phyloP scores from a whole-genome alignment of 1,284 basidiomycete species.

The Trametes sp. region DNA sequence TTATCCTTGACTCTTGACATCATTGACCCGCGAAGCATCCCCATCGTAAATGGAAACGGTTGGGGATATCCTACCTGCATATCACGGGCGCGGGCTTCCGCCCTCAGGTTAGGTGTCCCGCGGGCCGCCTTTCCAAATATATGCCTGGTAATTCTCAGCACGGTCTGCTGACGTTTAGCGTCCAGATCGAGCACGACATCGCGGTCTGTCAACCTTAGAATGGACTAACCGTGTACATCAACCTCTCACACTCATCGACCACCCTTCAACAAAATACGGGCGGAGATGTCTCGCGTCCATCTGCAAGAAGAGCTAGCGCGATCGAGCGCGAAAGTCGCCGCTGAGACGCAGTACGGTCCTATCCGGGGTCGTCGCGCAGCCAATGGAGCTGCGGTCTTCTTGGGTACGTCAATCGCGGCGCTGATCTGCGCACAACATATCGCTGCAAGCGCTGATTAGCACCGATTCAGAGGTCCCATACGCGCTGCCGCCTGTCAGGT shows the following conservation, averaged over 20 bases:
- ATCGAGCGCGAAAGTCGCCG: conserved; percentile 51
- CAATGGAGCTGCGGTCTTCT: conserved; percentile 67
- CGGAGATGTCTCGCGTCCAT: conserved; percentile 35
- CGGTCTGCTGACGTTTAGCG: conserved; percentile 8
- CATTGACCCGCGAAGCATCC: no score
- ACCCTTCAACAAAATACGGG: neutral
- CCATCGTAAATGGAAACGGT: neutral
- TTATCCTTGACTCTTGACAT: no score
- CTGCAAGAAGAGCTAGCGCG: conserved; percentile 42
- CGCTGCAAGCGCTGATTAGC: neutral
- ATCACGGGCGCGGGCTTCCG: neutral
- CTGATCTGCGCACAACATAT: neutral
- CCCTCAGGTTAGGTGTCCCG: neutral
- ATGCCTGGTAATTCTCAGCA: neutral
- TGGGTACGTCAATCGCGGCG: conserved; percentile 52
- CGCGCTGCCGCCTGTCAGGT: conserved; percentile 67
- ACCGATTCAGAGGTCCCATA: conserved; percentile 70
- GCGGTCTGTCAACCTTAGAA: neutral
- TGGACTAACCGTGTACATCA: neutral
- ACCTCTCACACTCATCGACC: neutral
- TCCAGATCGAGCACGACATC: neutral
- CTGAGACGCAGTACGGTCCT: conserved; percentile 61
- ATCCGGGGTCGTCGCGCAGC: conserved; percentile 63
- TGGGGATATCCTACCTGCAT: neutral
- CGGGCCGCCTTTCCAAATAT: neutral